phyloP scores from a whole-genome alignment of 2,329 filamentous ascomycete species.

The Scedosporium dehoogii region DNA sequence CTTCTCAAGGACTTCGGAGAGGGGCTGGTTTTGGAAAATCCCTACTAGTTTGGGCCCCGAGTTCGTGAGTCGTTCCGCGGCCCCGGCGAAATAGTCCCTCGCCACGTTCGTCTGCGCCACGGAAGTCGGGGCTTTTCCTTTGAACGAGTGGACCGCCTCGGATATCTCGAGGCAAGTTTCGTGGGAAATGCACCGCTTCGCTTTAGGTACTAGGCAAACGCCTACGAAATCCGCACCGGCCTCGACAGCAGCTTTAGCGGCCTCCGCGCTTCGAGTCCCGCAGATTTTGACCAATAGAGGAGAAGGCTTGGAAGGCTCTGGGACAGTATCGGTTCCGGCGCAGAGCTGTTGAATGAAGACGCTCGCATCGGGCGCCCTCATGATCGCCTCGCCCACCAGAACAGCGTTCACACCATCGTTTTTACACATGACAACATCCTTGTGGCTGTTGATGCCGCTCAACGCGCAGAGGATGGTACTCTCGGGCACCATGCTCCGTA shows the following conservation, averaged over 20 bases:
- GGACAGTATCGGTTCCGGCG: conserved; percentile 37
- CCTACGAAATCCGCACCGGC: conserved; percentile 87
- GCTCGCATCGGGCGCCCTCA: conserved; percentile 77
- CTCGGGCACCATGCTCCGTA: conserved; percentile 78
- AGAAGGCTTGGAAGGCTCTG: conserved; percentile 24
- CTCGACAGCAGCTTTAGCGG: conserved; percentile 68
- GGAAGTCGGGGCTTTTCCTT: conserved; percentile 11
- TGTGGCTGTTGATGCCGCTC: conserved; percentile 81
- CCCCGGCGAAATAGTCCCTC: conserved; percentile 62
- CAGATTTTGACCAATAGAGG: conserved; percentile 84
- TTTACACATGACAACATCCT: conserved; percentile 82
- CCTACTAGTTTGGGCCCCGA: conserved; percentile 72
- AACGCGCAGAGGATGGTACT: conserved; percentile 86
- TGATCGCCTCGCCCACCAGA: conserved; percentile 89
- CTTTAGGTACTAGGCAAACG: conserved; percentile 78
- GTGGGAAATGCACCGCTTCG: conserved; percentile 69
- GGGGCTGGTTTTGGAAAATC: conserved; percentile 85
- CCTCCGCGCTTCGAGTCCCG: conserved; percentile 75
- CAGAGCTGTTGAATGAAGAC: conserved; percentile 79
- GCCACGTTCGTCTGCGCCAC: conserved; percentile 22
- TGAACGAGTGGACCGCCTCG: conserved; percentile 53
- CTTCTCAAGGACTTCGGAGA: conserved; percentile 71
- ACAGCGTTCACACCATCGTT: conserved; percentile 86
- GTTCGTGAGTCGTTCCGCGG: conserved; percentile 36
- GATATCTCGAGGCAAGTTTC: conserved; percentile 77